Conservation (phyloP, 2,329 filamentous ascomycete species). For the Scedosporium boydii region DNA sequence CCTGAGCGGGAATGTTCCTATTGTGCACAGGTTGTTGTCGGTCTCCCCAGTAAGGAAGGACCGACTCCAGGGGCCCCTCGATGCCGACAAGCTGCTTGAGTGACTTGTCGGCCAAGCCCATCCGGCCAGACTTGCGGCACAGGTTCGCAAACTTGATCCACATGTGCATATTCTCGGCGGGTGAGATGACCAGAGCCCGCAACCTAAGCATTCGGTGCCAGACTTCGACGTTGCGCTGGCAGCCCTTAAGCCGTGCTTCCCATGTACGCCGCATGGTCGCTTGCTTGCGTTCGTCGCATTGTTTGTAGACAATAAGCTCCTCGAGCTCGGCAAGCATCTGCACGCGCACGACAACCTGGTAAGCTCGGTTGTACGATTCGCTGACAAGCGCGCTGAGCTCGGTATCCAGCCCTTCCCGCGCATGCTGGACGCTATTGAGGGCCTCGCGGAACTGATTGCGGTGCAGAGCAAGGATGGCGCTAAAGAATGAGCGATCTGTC, state of each 20-base stretch:
- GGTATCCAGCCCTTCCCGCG: slow-evolving; percentile 86
- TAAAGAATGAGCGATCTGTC: slow-evolving; percentile 94
- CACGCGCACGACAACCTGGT: slow-evolving; percentile 93
- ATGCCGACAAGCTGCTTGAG: slow-evolving; percentile 79
- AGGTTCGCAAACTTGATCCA: slow-evolving; percentile 99
- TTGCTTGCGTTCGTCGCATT: slow-evolving; percentile 84
- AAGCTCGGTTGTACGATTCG: slow-evolving; percentile 95
- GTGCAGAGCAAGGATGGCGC: slow-evolving; percentile 88
- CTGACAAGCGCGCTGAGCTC: slow-evolving; percentile 94
- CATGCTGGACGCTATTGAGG: slow-evolving; percentile 78
- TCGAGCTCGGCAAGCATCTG: slow-evolving; percentile 99
- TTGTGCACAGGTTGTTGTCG: slow-evolving; percentile 10
- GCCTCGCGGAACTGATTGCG: slow-evolving; percentile 93
- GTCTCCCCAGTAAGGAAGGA: slow-evolving; percentile 47
- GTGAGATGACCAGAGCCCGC: slow-evolving; percentile 81
- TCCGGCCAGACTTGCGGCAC: slow-evolving; percentile 90
- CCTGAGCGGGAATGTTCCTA: slow-evolving; percentile 57
- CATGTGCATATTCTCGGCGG: slow-evolving; percentile 94
- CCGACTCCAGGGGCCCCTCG: slow-evolving; percentile 50
- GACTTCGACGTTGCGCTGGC: slow-evolving; percentile 93
- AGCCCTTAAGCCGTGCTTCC: slow-evolving; percentile 90
- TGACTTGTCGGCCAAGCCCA: slow-evolving; percentile 91
- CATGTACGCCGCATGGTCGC: slow-evolving; percentile 87
- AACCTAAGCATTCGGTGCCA: slow-evolving; percentile 98
- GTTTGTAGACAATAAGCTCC: slow-evolving; percentile 96